Base-by-base conservation (phyloP, 202 grass and related monocot species). In the Panicum hallii region DNA sequence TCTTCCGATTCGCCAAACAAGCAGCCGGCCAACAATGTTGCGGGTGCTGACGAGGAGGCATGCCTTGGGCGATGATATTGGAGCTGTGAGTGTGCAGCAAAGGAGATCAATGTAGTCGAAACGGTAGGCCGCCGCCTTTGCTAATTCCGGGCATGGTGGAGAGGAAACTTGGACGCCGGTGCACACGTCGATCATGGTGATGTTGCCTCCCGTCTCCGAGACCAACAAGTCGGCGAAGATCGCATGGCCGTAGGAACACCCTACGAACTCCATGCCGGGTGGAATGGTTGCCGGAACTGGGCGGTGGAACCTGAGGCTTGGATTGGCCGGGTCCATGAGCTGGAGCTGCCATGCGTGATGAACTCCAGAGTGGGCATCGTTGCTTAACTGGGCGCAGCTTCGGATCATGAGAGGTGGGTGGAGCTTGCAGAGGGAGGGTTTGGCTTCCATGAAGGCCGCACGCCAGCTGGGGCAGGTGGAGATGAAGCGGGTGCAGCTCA, bases 131-230 rank as follows among this genome's bases (percentile, higher is more conserved):
- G 55, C 0, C 19, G 0, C 19, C 55, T 22, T 1, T 58, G 19
- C 7, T 11, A 58, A 2, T 3, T 4, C 9, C 0, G n/a, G 2
- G 4, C 55, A 61, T 3, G 20, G 22, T 28, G 23, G 57, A 23
- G 57, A 1, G 1, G 57, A 61, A 2, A 61, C 57, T 11, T 58
- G 55, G 19, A 9, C 9, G 55, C 55, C 55, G 9, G 55, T 58
- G 55, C 23, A 23, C 20, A 22, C n/a, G 8, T 28, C 3, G 22
- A 28, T 28, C 22, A 61, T 61, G 11, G 23, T 61, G 57, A 26
- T 1, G 1, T 11, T 1, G 4, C 22, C 23, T 4, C 9, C 9
- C 0, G 0, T 12, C 0, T 26, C 11, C 1, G 57, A 12, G 10
- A 13, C 4, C 4, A 22, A 28, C 23, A 28, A 5, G 1, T 61